phyloP scores from a whole-genome alignment of 805 yeast genomes.

The Barnettozyma californica region DNA sequence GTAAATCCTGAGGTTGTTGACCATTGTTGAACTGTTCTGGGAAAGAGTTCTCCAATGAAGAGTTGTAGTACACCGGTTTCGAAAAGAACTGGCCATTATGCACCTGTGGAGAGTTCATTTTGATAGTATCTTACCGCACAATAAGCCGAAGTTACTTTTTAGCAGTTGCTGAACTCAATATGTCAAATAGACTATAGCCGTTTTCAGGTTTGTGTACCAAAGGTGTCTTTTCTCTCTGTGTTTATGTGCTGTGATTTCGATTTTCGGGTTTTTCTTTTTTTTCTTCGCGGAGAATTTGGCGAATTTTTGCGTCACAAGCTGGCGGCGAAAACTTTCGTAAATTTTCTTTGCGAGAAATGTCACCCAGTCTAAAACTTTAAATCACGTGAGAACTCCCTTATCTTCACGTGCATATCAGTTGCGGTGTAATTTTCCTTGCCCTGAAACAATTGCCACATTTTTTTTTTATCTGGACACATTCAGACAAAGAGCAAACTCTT shows the following conservation, averaged over 20 bases:
- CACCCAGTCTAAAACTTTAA: not conserved
- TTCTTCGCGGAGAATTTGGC: not conserved
- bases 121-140: not conserved
- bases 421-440: not conserved
- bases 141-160: not conserved
- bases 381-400: not conserved
- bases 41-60: slow-evolving; percentile 18
- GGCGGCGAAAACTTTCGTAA: not conserved
- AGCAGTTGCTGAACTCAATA: not conserved
- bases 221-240: not conserved
- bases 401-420: not conserved
- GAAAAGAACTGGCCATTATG: slow-evolving; percentile 12
- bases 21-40: slow-evolving; percentile 15
- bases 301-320: not conserved
- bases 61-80: slow-evolving; percentile 17
- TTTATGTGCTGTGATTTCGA: not conserved
- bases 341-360: not conserved
- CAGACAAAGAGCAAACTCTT: not conserved
- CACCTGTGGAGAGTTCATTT: slow-evolving; percentile 19
- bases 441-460: not conserved
- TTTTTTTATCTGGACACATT: not conserved
- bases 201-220: not conserved
- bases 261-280: not conserved
- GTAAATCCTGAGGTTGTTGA: not conserved
- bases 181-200: not conserved